Base-by-base conservation (phyloP, 2,329 filamentous ascomycete genomes). In the Capronia epimyces region DNA sequence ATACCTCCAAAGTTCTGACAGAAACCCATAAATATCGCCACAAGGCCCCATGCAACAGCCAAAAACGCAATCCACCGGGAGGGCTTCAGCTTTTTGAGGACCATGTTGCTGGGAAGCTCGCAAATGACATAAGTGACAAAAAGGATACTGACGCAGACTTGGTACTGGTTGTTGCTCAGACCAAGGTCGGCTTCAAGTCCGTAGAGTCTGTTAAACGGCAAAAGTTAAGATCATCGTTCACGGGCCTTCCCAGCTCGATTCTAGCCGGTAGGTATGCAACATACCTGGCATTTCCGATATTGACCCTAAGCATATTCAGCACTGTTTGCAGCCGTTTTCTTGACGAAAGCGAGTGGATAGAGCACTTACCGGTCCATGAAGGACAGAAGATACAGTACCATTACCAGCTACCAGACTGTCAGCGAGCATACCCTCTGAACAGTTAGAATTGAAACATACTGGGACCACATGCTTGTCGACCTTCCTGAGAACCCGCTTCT, bases 101-200 rank as follows among this genome's bases (percentile, higher is more conserved):
- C 64, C 16, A 75, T 52, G 53, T 74, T 75, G 55, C 66, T 69
- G 21, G 71, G 62, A 5, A 71, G 43, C 27, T 61, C 58, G 15
- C 36, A 56, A 20, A 59, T 39, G 32, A 58, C 51, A 54, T 72
- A 86, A 1, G 83, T 83, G 48, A 84, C 79, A 63, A 86, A 87
- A 20, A 86, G 71, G 58, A 86, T 79, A 5, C 80, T 82, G 1
- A 85, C 79, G 18, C 79, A 76, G 22, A 80, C 75, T 63, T 90
- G 84, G 64, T 85, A 90, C 63, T 89, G 82, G 39, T 69, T 66
- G 1, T 66, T 65, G 1, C 60, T 64, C 68, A 76, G 71, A 24
- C 66, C 53, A 27, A 75, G 62, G 39, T 73, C 68, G 36, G 60
- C 61, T 53, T 73, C 69, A 52, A 76, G 57, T 3, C 71, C 69